A percentile compares a stretch with the other conserved stretches of the same genome.
Evolutionary conservation across 208 protist genomes (phyloP).

Genomic region (Wallacemonas collosoma): DNA sequence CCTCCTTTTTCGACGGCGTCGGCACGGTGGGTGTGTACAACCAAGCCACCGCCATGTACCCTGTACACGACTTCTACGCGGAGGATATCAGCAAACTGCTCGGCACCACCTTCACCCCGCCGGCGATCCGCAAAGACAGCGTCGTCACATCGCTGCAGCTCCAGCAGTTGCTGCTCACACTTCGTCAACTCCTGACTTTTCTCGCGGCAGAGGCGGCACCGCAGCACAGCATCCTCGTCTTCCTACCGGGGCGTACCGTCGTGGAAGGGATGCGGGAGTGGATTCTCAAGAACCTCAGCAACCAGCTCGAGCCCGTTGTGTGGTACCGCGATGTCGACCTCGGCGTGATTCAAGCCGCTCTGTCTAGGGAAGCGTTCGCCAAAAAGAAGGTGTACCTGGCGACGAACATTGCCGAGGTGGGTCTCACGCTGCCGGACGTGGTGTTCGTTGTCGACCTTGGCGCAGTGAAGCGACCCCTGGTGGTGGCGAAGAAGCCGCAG

Average conservation of each 20-base stretch:
- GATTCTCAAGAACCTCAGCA: slow-evolving; percentile 61
- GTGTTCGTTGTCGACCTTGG: slow-evolving; percentile 96
- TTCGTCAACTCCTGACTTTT: slow-evolving; percentile 65
- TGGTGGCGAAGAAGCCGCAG: slow-evolving; percentile 40
- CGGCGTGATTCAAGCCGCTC: slow-evolving; percentile 85
- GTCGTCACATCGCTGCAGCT: slow-evolving; percentile 61
- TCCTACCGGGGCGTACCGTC: slow-evolving; percentile 90
- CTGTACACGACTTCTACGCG: slow-evolving; percentile 76
- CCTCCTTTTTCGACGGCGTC: slow-evolving; percentile 74
- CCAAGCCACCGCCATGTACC: slow-evolving; percentile 60
- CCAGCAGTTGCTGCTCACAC: slow-evolving; percentile 60
- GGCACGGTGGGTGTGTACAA: slow-evolving; percentile 62
- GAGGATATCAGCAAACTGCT: slow-evolving; percentile 74
- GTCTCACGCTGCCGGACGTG: slow-evolving; percentile 95
- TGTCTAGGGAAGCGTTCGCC: slow-evolving; percentile 79
- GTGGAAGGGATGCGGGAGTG: slow-evolving; percentile 58
- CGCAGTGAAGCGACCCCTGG: slow-evolving; percentile 69
- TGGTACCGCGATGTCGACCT: slow-evolving; percentile 89
- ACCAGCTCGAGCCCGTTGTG: slow-evolving; percentile 76
- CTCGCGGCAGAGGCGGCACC: slow-evolving; percentile 52
- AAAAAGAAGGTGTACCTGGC: slow-evolving; percentile 94
- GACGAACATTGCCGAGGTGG: slow-evolving; percentile 97
- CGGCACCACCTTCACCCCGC: slow-evolving; percentile 39
- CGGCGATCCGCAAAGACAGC: slow-evolving; percentile 28
- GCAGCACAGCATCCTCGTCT: slow-evolving; percentile 91